Evolutionary conservation across 176 grass and related monocot species (phyloP).

Genomic region (Thinopyrum elongatum): DNA sequence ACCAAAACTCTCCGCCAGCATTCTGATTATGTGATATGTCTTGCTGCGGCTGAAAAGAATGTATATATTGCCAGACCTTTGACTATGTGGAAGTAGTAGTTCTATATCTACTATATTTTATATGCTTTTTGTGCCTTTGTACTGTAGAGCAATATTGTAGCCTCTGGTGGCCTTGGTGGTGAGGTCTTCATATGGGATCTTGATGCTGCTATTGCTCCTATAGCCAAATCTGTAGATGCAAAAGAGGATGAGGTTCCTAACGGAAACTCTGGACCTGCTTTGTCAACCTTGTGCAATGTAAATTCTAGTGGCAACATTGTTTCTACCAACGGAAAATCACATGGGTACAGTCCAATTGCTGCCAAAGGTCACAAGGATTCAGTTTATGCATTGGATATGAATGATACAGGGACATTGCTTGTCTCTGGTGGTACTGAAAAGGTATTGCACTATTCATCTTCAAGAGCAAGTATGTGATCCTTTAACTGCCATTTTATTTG

Average conservation of each 20-base stretch:
- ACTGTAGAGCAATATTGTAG: slow-evolving; percentile 83
- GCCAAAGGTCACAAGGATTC: slow-evolving; percentile 97
- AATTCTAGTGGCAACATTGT: slow-evolving; percentile 59
- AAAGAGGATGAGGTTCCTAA: slow-evolving; percentile 77
- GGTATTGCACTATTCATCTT: slow-evolving; percentile 41
- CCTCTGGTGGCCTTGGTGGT: slow-evolving; percentile 88
- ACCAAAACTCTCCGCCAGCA: slow-evolving; percentile 83
- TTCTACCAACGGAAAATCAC: slow-evolving; percentile 55
- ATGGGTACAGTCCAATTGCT: slow-evolving; percentile 76
- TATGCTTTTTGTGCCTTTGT: slow-evolving; percentile 24
- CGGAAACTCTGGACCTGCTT: slow-evolving; percentile 58
- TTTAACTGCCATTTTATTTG: background rate
- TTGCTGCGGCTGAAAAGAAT: slow-evolving; percentile 83
- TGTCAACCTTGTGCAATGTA: slow-evolving; percentile 61
- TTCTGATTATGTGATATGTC: slow-evolving; percentile 96
- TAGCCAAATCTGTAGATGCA: slow-evolving; percentile 65
- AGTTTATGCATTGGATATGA: slow-evolving; percentile 98
- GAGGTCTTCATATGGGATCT: slow-evolving; percentile 99
- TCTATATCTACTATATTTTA: slow-evolving; percentile 16
- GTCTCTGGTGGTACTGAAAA: slow-evolving; percentile 98
- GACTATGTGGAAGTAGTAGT: slow-evolving; percentile 6
- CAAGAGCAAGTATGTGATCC: background rate
- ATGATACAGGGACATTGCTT: slow-evolving; percentile 79
- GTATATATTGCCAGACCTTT: slow-evolving; percentile 40
- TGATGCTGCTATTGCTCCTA: slow-evolving; percentile 73